Percentiles rank a stretch among this genome's conserved stretches.
Evolutionary conservation across 2,329 filamentous ascomycete species (phyloP).

Genomic region (Hypocreales sp.): DNA sequence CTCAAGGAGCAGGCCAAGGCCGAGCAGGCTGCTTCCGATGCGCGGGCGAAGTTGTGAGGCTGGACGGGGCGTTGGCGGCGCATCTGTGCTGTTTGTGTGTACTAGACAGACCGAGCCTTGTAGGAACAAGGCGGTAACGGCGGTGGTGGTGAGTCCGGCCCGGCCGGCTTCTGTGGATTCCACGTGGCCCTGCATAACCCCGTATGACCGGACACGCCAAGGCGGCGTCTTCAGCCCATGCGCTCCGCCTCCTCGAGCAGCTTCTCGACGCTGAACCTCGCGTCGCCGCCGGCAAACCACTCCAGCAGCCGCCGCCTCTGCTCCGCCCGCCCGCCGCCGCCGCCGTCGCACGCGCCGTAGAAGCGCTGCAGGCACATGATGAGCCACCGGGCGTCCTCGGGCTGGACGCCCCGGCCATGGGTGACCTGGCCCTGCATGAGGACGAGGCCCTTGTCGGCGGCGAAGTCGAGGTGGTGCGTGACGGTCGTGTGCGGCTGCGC

Average conservation of each 20-base stretch:
- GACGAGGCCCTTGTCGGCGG: conserved; percentile 59
- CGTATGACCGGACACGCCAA: too few relatives aligned
- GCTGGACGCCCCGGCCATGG: conserved; percentile 58
- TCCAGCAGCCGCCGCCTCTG: conserved; percentile 58
- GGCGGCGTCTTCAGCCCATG: conserved; percentile 44
- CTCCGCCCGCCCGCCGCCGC: conserved; percentile 35
- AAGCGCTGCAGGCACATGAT: conserved; percentile 91
- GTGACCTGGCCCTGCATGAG: conserved; percentile 73
- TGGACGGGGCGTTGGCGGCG: too few relatives aligned
- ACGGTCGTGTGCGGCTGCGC: conserved; percentile 86
- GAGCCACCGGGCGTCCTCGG: conserved; percentile 77
- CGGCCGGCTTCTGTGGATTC: too few relatives aligned
- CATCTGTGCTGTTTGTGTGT: too few relatives aligned
- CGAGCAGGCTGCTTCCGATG: conserved; percentile 15
- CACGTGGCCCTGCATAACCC: too few relatives aligned
- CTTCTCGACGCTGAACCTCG: conserved; percentile 66
- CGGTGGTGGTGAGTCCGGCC: too few relatives aligned
- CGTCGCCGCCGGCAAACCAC: conserved; percentile 69
- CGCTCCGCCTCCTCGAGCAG: conserved; percentile 83
- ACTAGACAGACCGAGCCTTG: too few relatives aligned
- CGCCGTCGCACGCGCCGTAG: conserved; percentile 52
- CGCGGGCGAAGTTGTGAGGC: conserved; percentile 21
- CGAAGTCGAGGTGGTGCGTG: conserved; percentile 78
- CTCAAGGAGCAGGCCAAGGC: conserved; percentile 28
- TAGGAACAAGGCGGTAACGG: too few relatives aligned